Conservation (phyloP, 1,284 basidiomycete genomes). For the Austroboletus rostrupii region DNA sequence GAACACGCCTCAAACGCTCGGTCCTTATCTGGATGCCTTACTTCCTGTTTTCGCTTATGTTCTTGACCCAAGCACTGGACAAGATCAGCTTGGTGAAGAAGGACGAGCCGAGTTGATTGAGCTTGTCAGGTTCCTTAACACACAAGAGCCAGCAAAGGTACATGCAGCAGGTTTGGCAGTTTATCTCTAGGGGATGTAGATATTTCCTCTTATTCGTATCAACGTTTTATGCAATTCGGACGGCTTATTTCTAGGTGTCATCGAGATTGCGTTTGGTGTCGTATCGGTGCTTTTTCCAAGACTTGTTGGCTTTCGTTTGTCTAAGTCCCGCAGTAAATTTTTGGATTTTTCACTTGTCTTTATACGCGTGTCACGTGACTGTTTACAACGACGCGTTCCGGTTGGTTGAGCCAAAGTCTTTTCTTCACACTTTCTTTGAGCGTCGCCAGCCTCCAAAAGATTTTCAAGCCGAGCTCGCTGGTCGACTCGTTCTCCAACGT, state of each 20-base stretch:
- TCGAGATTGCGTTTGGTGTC: background rate
- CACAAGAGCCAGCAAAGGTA: conserved; percentile 69
- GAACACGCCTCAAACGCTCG: conserved; percentile 66
- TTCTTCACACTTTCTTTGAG: conserved; percentile 5
- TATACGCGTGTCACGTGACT: conserved; percentile 26
- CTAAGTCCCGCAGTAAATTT: background rate
- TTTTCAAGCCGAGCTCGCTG: conserved; percentile 45
- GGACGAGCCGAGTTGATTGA: conserved; percentile 71
- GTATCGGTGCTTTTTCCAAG: background rate
- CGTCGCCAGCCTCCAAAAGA: conserved; percentile 4
- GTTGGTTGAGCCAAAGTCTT: conserved; percentile 13
- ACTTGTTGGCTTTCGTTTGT: background rate
- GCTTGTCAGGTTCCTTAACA: conserved; percentile 74
- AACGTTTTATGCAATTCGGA: background rate
- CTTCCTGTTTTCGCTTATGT: conserved; percentile 83
- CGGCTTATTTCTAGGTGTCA: background rate
- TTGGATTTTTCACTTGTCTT: background rate
- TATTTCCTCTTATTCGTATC: background rate
- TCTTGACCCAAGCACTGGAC: conserved; percentile 61
- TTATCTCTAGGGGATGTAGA: conserved; percentile 38
- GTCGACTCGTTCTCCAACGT: conserved; percentile 51
- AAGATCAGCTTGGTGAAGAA: conserved; percentile 78
- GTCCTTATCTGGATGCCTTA: conserved; percentile 79
- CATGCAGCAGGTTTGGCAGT: conserved; percentile 66
- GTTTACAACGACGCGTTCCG: conserved; percentile 16